Evolutionary conservation across 495 filamentous ascomycete genomes (phyloP).

Genomic region (Penicillium tannophilum): DNA sequence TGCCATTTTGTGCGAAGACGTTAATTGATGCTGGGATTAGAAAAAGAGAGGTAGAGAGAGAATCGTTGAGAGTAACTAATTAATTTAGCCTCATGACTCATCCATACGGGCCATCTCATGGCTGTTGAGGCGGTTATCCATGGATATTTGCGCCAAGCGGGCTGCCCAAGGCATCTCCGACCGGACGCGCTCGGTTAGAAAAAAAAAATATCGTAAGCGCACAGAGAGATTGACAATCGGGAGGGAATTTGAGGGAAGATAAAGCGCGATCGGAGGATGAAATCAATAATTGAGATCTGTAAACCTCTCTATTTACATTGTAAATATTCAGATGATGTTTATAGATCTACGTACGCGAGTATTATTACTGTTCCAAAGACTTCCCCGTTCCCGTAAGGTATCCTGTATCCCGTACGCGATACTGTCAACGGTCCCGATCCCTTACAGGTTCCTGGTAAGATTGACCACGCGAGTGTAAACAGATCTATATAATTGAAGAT

Average conservation of each 20-base stretch:
- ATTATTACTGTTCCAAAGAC: constrained; percentile 22
- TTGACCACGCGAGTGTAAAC: constrained; percentile 14
- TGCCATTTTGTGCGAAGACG: no score
- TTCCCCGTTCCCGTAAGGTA: constrained; percentile 12
- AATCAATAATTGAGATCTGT: not conserved
- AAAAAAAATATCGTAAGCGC: constrained; percentile 7
- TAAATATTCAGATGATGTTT: not conserved
- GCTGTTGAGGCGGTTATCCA: no score
- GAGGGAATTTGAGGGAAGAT: not conserved
- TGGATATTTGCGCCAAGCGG: constrained; percentile 10
- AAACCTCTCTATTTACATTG: not conserved
- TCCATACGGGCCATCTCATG: no score
- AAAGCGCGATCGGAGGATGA: not conserved
- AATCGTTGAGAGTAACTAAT: no score
- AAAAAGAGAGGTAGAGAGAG: no score
- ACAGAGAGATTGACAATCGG: not conserved
- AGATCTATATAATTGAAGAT: not conserved
- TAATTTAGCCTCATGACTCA: no score
- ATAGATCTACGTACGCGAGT: constrained; percentile 11
- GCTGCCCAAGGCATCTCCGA: constrained; percentile 5
- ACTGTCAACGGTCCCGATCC: constrained; percentile 14
- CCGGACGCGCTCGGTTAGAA: constrained; percentile 19
- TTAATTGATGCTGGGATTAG: no score
- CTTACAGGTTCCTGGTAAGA: constrained; percentile 29
- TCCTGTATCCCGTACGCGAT: constrained; percentile 25